Evolutionary conservation across 2,329 filamentous ascomycete genomes (phyloP).

Genomic region (Xylaria sp.): DNA sequence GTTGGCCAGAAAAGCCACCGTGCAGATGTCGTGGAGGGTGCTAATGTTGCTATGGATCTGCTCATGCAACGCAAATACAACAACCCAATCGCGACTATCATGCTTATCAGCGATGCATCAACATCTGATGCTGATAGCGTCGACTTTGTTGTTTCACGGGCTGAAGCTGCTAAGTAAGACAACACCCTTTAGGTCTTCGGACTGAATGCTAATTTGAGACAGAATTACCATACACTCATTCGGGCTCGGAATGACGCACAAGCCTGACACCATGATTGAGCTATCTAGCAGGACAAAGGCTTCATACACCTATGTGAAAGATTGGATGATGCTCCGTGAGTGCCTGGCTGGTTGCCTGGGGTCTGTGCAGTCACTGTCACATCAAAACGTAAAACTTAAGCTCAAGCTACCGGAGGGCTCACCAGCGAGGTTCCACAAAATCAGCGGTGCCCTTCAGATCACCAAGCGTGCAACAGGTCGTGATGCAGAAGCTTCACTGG

Average conservation of each 20-base stretch:
- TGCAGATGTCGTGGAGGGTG: slow-evolving; percentile 95
- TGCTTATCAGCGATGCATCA: slow-evolving; percentile 97
- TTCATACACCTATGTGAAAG: slow-evolving; percentile 97
- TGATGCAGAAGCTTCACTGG: slow-evolving; percentile 91
- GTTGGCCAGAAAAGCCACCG: slow-evolving; percentile 97
- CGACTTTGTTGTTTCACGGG: slow-evolving; percentile 95
- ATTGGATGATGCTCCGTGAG: slow-evolving; percentile 99
- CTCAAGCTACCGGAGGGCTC: slow-evolving; percentile 94
- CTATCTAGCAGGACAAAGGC: slow-evolving; percentile 95
- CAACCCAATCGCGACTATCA: slow-evolving; percentile 93
- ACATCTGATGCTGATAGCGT: slow-evolving; percentile 95
- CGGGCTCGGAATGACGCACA: slow-evolving; percentile 94
- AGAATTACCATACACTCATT: slow-evolving; percentile 97
- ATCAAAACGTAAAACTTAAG: slow-evolving; percentile 97
- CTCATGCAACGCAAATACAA: slow-evolving; percentile 97
- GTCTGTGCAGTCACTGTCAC: slow-evolving; percentile 91
- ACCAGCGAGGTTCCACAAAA: slow-evolving; percentile 98
- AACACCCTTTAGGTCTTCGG: slow-evolving; percentile 4
- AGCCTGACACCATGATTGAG: slow-evolving; percentile 98
- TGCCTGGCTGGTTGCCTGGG: slow-evolving; percentile 94
- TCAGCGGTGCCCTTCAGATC: slow-evolving; percentile 93
- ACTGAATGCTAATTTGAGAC: slow-evolving; percentile 44
- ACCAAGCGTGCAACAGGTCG: slow-evolving; percentile 95
- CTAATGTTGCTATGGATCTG: slow-evolving; percentile 97
- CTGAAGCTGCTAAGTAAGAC: slow-evolving; percentile 93